Conservation (phyloP, 495 filamentous ascomycete species). For the Aspergillus asperescens region DNA sequence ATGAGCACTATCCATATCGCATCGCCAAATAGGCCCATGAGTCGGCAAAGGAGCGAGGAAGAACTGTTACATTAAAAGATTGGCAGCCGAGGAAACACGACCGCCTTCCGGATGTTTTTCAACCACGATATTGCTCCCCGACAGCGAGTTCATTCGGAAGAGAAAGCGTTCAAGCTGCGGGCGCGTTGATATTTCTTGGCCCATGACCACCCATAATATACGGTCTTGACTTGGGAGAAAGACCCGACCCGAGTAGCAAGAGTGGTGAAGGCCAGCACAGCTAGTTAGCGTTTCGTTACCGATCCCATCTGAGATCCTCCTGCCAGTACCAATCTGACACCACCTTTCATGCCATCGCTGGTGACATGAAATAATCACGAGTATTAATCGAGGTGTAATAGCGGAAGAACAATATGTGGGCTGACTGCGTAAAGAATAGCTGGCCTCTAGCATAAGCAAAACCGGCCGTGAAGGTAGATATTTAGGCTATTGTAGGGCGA, state of each 20-base stretch:
- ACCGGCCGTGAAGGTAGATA: no score
- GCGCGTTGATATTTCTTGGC: neutral
- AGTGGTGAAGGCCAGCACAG: neutral
- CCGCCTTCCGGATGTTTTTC: neutral
- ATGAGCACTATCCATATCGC: no score
- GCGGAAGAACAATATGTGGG: no score
- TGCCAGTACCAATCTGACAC: neutral
- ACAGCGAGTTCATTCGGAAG: no score
- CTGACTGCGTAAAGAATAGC: neutral
- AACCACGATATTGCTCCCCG: no score
- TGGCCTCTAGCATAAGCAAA: neutral
- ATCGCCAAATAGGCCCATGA: neutral
- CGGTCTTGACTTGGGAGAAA: no score
- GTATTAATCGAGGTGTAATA: neutral
- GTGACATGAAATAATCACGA: no score
- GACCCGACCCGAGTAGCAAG: neutral
- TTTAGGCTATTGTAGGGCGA: no score
- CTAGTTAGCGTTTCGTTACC: neutral
- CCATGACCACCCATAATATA: no score
- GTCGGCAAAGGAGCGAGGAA: neutral
- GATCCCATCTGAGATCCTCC: neutral
- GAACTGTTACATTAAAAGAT: no score
- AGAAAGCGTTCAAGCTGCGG: no score
- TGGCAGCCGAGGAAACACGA: neutral
- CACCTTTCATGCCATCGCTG: no score